A percentile compares a stretch with the other conserved stretches of the same genome.
Evolutionary conservation across 2,329 filamentous ascomycete genomes (phyloP).

Genomic region (Claviceps fusiformis): DNA sequence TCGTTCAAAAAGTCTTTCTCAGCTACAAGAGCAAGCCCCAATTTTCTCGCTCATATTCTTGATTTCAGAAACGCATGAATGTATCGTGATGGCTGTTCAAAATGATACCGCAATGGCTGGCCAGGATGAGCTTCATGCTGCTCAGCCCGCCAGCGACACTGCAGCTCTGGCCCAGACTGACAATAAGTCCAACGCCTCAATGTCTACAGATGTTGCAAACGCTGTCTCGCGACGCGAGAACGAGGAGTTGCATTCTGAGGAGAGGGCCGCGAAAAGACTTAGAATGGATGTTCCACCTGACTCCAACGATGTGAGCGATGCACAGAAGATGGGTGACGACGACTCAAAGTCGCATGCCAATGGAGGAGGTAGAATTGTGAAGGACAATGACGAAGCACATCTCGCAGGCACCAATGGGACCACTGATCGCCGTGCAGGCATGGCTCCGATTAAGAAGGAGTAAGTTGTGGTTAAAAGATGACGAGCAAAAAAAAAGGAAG

Average conservation of each 20-base stretch:
- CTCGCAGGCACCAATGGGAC: conserved; percentile 6
- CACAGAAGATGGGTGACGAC: conserved; percentile 8
- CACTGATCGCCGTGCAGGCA: conserved; percentile 33
- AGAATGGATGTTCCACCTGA: conserved; percentile 31
- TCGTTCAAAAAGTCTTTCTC: not conserved
- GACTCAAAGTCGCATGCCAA: not conserved
- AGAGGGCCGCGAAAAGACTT: conserved; percentile 43
- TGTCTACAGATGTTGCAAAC: conserved; percentile 1
- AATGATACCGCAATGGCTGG: conserved; percentile 12
- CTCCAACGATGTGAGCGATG: conserved; percentile 4
- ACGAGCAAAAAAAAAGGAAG: not conserved
- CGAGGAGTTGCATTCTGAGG: conserved; percentile 8
- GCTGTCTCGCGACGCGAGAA: not conserved
- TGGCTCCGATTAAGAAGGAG: conserved; percentile 63
- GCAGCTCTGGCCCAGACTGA: not conserved
- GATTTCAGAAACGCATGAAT: not conserved
- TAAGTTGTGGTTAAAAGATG: conserved; percentile 24
- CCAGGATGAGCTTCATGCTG: conserved; percentile 7
- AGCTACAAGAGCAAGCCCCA: not conserved
- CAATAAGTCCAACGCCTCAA: conserved; percentile 6
- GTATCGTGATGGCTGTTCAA: conserved; percentile 15
- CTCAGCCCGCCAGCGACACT: conserved; percentile 2
- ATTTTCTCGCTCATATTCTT: not conserved
- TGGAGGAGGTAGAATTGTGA: conserved; percentile 4
- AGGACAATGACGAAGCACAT: conserved; percentile 3